Percentiles rank a stretch among this genome's conserved stretches.
These are phyloP conservation scores for Solanum piurae DNA, from an alignment of 257 asterid genomes.

Conservation along the genomic window DNA sequence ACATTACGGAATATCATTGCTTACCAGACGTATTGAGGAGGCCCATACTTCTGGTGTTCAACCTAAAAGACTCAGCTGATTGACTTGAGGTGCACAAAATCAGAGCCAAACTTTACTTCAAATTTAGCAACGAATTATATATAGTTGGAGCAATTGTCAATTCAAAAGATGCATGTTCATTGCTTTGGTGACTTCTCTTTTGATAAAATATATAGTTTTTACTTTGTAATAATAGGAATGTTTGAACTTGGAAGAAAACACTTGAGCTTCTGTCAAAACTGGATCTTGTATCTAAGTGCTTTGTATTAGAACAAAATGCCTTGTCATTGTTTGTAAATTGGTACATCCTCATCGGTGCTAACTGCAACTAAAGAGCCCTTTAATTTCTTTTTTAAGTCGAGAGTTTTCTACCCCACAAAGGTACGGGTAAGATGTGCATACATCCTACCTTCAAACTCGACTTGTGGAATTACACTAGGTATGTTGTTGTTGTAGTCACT, in stretches of 20 bases:
- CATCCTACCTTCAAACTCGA: no score
- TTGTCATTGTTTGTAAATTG: not conserved
- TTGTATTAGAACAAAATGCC: not conserved
- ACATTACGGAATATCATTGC: constrained; percentile 61
- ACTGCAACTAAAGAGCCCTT: not conserved
- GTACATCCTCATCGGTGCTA: not conserved
- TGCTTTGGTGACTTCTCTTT: not conserved
- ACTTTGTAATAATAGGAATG: not conserved
- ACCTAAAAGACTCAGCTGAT: constrained; percentile 42
- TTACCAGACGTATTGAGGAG: constrained; percentile 63
- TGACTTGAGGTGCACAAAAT: constrained; percentile 22
- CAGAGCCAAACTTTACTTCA: constrained; percentile 6
- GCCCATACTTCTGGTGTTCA: constrained; percentile 34
- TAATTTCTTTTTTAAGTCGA: no score
- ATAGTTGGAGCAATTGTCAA: not conserved
- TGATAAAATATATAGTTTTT: not conserved
- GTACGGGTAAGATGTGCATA: no score
- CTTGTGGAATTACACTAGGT: no score
- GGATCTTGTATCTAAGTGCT: not conserved
- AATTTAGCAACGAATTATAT: constrained; percentile 15
- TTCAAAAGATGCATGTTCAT: not conserved
- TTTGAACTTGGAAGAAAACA: not conserved
- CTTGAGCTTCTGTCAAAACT: not conserved
- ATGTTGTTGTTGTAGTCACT: no score
- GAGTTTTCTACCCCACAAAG: no score